These are phyloP conservation scores for Monosporascus sp. DNA, from an alignment of 2,329 filamentous ascomycete genomes.

Conservation along the genomic window DNA sequence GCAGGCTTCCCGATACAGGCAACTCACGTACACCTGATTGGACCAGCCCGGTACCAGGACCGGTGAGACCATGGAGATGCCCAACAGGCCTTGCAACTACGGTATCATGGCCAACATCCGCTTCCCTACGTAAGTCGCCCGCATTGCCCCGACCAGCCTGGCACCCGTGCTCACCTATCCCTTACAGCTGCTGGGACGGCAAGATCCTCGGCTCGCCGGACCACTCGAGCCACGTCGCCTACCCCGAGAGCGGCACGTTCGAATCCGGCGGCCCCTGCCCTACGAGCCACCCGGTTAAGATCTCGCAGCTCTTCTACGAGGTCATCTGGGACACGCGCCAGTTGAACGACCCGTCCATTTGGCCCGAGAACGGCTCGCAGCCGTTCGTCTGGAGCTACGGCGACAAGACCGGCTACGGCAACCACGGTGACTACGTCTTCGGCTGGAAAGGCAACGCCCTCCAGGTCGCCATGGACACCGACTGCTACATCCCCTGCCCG, in stretches of 20 bases:
- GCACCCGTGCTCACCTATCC: not conserved
- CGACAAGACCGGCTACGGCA: slow-evolving; percentile 1
- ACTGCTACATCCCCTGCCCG: slow-evolving; percentile 15
- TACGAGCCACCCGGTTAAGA: slow-evolving; percentile 38
- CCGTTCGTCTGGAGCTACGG: slow-evolving; percentile 11
- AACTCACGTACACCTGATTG: slow-evolving; percentile 39
- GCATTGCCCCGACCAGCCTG: not conserved
- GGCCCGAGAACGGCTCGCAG: slow-evolving; percentile 10
- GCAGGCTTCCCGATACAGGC: slow-evolving; percentile 32
- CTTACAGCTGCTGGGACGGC: slow-evolving; percentile 48
- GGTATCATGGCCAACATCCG: slow-evolving; percentile 39
- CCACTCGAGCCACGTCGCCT: slow-evolving; percentile 45
- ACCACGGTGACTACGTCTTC: slow-evolving; percentile 29
- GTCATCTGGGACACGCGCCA: slow-evolving; percentile 45
- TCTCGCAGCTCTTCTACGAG: slow-evolving; percentile 53
- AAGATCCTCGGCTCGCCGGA: slow-evolving; percentile 41
- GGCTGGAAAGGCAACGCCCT: slow-evolving; percentile 29
- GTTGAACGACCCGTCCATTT: slow-evolving; percentile 23
- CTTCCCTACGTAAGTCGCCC: slow-evolving; percentile 40
- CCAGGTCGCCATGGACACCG: slow-evolving; percentile 20
- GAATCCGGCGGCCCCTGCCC: slow-evolving; percentile 30
- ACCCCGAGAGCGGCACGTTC: slow-evolving; percentile 27
- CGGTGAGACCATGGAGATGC: slow-evolving; percentile 33
- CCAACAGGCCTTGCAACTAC: slow-evolving; percentile 31
- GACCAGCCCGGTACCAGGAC: slow-evolving; percentile 30